Conservation (phyloP, 495 filamentous ascomycete genomes). For the Neurospora tetraspora region DNA sequence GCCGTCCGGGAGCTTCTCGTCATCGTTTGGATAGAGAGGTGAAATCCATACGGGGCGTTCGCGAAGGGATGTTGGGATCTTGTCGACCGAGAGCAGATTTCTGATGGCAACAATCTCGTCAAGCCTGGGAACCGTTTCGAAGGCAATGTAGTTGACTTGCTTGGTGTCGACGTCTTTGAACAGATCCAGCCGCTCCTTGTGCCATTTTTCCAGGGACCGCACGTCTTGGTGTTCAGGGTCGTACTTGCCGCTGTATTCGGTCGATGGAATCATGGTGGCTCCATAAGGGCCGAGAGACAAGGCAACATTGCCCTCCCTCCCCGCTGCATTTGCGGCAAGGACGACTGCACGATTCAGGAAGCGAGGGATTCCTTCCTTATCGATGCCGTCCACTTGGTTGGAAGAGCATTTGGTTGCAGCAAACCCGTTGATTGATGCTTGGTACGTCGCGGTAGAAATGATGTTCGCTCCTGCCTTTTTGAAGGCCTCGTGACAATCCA, state of each 20-base stretch:
- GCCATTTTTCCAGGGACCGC: conserved; percentile 42
- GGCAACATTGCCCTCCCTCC: conserved; percentile 24
- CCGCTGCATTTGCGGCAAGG: conserved; percentile 26
- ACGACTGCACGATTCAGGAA: conserved; percentile 26
- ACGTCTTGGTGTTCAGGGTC: conserved; percentile 33
- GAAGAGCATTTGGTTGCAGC: conserved; percentile 13
- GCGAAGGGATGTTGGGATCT: background rate
- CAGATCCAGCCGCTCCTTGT: conserved; percentile 40
- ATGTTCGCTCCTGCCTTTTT: conserved; percentile 45
- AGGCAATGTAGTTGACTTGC: conserved; percentile 46
- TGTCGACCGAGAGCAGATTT: conserved; percentile 14
- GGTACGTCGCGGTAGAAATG: conserved; percentile 55
- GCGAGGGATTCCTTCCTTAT: conserved; percentile 9
- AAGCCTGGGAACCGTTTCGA: conserved; percentile 51
- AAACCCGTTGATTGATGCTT: conserved; percentile 48
- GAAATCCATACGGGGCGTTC: conserved; percentile 47
- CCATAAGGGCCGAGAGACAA: conserved; percentile 56
- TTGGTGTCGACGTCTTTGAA: conserved; percentile 24
- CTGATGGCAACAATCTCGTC: conserved; percentile 53
- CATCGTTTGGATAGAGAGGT: conserved; percentile 47
- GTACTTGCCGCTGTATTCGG: conserved; percentile 56
- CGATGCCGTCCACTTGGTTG: conserved; percentile 9
- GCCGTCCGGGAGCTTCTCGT: conserved; percentile 35
- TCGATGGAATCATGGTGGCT: conserved; percentile 50
- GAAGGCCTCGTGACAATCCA: conserved; percentile 45